Evolutionary conservation across 106 monocot genomes (phyloP).

Genomic region (Apostasia ramifera): DNA sequence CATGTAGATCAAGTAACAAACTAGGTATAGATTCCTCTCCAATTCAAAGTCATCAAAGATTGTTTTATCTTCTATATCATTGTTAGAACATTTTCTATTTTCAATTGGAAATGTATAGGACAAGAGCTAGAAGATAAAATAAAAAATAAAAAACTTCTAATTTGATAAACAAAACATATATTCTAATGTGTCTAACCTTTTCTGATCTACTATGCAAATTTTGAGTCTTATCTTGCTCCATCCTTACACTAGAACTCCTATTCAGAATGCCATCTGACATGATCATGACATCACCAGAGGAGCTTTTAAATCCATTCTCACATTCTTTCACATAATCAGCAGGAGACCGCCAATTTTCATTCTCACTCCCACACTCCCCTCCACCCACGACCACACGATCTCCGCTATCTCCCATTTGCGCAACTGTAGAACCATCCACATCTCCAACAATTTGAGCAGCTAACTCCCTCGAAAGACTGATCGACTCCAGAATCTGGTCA

Average conservation of each 20-base stretch:
- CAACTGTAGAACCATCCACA: constrained; percentile 32
- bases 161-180: neutral
- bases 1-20: no score
- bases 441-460: constrained; percentile 37
- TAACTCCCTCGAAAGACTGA: constrained; percentile 36
- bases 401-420: constrained; percentile 54
- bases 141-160: neutral
- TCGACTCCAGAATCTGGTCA: constrained; percentile 29
- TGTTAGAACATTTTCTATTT: no score
- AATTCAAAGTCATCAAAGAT: no score
- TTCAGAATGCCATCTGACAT: neutral
- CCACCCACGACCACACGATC: constrained; percentile 24
- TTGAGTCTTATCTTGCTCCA: constrained; percentile 21
- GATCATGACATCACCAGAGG: constrained; percentile 12
- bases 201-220: constrained; percentile 6
- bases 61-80: no score
- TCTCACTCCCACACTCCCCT: constrained; percentile 4
- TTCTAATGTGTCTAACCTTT: constrained; percentile 1
- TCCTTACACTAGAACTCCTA: neutral
- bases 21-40: no score
- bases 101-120: no score
- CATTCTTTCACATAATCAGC: neutral
- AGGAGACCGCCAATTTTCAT: neutral
- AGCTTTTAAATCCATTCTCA: constrained; percentile 12
- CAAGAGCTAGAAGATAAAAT: no score